Conservation (phyloP, 2,329 filamentous ascomycete species). For the Dactylonectria estremocensis region DNA sequence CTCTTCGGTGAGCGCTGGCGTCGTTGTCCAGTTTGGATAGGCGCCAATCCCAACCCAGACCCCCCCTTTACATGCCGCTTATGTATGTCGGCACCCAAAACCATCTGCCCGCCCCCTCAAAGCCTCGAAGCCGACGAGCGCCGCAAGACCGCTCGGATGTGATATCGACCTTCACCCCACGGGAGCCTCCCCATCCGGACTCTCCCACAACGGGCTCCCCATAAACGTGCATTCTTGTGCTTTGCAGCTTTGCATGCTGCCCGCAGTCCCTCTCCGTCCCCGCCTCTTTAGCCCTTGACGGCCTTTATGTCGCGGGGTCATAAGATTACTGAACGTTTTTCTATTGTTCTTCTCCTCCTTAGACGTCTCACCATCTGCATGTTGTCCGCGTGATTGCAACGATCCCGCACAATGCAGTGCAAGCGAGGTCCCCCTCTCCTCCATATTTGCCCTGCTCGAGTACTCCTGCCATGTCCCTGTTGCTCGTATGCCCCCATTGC, state of each 20-base stretch:
- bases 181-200: constrained; percentile 4
- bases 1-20: constrained; percentile 1
- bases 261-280: neutral
- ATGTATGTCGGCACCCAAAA: neutral
- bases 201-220: neutral
- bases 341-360: neutral
- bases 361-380: constrained; percentile 5
- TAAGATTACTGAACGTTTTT: neutral
- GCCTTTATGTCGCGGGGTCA: neutral
- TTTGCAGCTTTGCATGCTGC: constrained; percentile 13
- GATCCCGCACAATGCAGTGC: constrained; percentile 14
- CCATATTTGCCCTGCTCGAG: neutral
- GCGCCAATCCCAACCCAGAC: neutral
- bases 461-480: neutral
- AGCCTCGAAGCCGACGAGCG: neutral
- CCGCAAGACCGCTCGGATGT: constrained; percentile 13
- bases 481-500: neutral
- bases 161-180: constrained; percentile 19
- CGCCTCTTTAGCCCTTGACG: neutral
- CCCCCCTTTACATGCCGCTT: neutral
- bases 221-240: neutral
- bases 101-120: neutral
- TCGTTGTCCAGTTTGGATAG: neutral
- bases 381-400: constrained; percentile 30
- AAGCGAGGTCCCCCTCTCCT: constrained; percentile 8